Evolutionary conservation across 129 eudicot genomes (phyloP).

Genomic region (Oenanthe sinensis): DNA sequence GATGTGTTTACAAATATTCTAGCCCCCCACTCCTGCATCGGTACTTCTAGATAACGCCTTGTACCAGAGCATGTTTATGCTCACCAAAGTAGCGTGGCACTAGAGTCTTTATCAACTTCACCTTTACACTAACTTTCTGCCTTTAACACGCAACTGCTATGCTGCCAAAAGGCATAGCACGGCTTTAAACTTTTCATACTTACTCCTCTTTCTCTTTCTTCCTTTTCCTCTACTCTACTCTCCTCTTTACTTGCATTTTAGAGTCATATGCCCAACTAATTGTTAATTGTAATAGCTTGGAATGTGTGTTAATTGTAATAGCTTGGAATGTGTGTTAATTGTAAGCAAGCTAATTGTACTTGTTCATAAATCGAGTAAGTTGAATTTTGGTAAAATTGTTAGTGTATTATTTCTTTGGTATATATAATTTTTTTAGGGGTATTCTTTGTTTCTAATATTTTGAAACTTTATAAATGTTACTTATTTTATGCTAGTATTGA

Average conservation of each 20-base stretch:
- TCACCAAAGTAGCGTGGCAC: slow-evolving; percentile 2
- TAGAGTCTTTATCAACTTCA: background rate
- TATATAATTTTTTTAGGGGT: too few species aligned
- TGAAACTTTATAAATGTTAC: too few species aligned
- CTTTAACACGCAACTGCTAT: slow-evolving; percentile 5
- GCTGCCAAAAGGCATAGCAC: slow-evolving; percentile 3
- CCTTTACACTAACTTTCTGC: slow-evolving; percentile 10
- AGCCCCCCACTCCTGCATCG: background rate
- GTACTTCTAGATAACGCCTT: background rate
- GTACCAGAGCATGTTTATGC: background rate
- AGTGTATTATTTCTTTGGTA: too few species aligned
- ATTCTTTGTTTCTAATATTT: too few species aligned
- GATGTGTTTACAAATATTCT: background rate
- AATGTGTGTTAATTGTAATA: too few species aligned
- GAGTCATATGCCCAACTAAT: too few species aligned
- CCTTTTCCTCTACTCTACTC: background rate
- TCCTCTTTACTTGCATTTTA: background rate
- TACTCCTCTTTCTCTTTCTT: background rate
- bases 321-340: too few species aligned
- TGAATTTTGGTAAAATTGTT: too few species aligned
- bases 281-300: too few species aligned
- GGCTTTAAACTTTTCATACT: slow-evolving; percentile 8
- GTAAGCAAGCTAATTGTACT: too few species aligned
- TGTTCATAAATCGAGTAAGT: too few species aligned
- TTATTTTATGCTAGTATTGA: too few species aligned